Percentiles rank a stretch among this genome's conserved stretches.
These are phyloP conservation scores for Peterozyma xylosa DNA, from an alignment of 805 yeast genomes.

Conservation along the genomic window DNA sequence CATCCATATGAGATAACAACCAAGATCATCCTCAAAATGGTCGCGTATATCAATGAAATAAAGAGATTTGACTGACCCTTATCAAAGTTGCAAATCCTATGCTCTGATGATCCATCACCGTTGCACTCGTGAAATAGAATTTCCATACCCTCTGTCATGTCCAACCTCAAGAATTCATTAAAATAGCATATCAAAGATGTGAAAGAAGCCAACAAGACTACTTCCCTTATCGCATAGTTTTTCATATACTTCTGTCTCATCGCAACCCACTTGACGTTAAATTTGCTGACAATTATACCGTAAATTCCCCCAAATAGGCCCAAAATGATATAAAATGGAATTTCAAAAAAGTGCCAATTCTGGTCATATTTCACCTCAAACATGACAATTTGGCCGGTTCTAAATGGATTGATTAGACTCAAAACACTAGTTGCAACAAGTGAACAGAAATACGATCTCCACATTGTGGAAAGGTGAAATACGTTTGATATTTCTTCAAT, in stretches of 20 bases:
- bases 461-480: constrained; percentile 70
- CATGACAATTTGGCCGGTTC: constrained; percentile 90
- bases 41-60: constrained; percentile 58
- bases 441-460: constrained; percentile 90
- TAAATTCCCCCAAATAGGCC: constrained; percentile 92
- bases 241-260: constrained; percentile 67
- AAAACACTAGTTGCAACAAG: constrained; percentile 78
- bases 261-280: constrained; percentile 68
- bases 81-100: constrained; percentile 29
- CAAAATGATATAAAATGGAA: constrained; percentile 68
- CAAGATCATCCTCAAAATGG: constrained; percentile 59
- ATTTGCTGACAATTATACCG: constrained; percentile 70
- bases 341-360: constrained; percentile 80
- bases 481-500: constrained; percentile 82
- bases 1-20: constrained; percentile 86
- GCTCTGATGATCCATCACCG: constrained; percentile 30
- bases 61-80: constrained; percentile 27
- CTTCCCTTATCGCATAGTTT: constrained; percentile 61
- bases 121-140: constrained; percentile 77
- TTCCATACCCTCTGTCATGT: constrained; percentile 96
- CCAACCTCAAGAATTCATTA: constrained; percentile 71
- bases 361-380: constrained; percentile 87
- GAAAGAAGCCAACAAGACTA: constrained; percentile 52
- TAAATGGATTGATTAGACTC: constrained; percentile 79
- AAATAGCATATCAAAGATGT: constrained; percentile 78